Percentiles rank a stretch among this genome's conserved stretches.
Conservation (phyloP, 2,329 filamentous ascomycete species). For the Paecilomyces sp. region DNA sequence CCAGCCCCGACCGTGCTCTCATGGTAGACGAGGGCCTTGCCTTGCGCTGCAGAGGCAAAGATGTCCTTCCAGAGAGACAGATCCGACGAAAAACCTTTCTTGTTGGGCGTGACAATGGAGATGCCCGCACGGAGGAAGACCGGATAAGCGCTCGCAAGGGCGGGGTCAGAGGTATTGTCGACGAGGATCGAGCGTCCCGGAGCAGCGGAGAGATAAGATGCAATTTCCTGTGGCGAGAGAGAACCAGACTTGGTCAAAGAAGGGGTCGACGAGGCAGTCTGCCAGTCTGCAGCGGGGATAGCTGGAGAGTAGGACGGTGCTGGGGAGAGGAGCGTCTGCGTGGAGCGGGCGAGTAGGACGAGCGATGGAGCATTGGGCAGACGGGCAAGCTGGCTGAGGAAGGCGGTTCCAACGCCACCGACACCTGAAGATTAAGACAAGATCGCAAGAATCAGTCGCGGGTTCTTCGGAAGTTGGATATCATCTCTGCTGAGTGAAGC, state of each 20-base stretch:
- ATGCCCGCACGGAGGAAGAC: constrained; percentile 72
- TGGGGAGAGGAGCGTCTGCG: constrained; percentile 68
- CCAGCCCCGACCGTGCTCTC: constrained; percentile 93
- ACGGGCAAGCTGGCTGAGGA: constrained; percentile 72
- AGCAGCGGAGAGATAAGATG: constrained; percentile 69
- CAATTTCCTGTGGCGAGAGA: constrained; percentile 61
- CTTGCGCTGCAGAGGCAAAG: constrained; percentile 60
- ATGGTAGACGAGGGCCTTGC: constrained; percentile 76
- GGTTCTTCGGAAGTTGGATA: not conserved
- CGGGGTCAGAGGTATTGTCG: constrained; percentile 91
- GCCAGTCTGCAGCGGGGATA: constrained; percentile 51
- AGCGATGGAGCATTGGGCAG: constrained; percentile 66
- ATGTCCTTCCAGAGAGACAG: constrained; percentile 82
- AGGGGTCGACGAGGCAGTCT: constrained; percentile 53
- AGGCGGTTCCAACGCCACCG: constrained; percentile 87
- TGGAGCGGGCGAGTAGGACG: constrained; percentile 79
- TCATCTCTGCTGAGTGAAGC: not conserved
- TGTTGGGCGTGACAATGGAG: constrained; percentile 93
- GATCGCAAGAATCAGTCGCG: not conserved
- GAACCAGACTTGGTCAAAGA: constrained; percentile 44
- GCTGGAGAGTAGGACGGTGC: constrained; percentile 61
- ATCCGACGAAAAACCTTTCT: constrained; percentile 88
- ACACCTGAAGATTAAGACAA: constrained; percentile 58
- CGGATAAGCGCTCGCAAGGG: constrained; percentile 77
- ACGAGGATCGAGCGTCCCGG: constrained; percentile 76